These are phyloP conservation scores for Trametes sanguinea DNA, from an alignment of 768 basidiomycete species.

Conservation along the genomic window DNA sequence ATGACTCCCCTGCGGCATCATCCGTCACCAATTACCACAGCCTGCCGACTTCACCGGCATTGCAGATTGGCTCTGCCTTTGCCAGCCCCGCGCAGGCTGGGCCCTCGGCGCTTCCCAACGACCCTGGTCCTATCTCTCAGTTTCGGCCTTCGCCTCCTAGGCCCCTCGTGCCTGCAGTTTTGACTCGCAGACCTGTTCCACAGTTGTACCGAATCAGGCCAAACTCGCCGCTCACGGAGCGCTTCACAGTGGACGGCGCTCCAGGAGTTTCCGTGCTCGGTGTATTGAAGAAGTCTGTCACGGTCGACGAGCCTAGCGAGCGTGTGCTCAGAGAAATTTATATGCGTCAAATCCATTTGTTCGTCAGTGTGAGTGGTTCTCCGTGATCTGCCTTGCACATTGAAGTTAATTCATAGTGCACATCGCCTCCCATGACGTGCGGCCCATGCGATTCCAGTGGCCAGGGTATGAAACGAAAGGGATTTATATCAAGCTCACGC, in stretches of 20 bases:
- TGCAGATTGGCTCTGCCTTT: neutral
- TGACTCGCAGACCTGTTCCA: conserved; percentile 10
- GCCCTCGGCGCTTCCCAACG: neutral
- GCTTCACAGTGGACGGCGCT: conserved; percentile 11
- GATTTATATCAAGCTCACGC: conserved; percentile 22
- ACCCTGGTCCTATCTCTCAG: neutral
- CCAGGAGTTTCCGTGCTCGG: conserved; percentile 17
- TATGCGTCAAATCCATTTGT: conserved; percentile 21
- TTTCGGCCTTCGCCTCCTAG: neutral
- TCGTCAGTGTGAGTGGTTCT: conserved; percentile 17
- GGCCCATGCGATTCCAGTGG: conserved; percentile 17
- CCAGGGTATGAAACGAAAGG: conserved; percentile 25
- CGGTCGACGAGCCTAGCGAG: conserved; percentile 12
- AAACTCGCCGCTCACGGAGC: neutral
- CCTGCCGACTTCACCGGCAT: neutral
- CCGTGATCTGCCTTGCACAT: neutral
- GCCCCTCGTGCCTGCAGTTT: neutral
- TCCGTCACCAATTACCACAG: neutral
- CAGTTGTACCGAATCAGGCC: conserved; percentile 5
- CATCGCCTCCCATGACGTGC: neutral
- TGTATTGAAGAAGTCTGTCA: conserved; percentile 4
- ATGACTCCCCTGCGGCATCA: neutral
- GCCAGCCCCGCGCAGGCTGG: neutral
- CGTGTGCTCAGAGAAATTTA: conserved; percentile 16
- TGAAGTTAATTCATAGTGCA: neutral